Evolutionary conservation across 768 basidiomycete species (phyloP), one percentile per base, ranked within the genome.

Genomic region (Tricholoma saponaceum): DNA sequence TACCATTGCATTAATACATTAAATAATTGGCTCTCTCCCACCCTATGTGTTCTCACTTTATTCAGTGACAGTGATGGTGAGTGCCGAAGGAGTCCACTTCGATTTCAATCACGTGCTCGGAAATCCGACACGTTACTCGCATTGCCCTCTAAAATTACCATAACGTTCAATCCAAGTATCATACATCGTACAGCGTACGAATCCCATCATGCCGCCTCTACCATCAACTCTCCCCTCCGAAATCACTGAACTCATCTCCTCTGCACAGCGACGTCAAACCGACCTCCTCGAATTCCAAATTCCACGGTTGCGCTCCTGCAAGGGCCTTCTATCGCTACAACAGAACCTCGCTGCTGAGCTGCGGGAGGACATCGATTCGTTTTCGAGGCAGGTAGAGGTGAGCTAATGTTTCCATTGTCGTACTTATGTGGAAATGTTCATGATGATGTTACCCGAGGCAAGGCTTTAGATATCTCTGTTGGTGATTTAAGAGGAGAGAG

Each of bases 281-380:
- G 91, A 94, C 71, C 69, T 96, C 6, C 64, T 75, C 3, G 75
- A 84, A 10, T 85, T 84, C 63, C 90, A 93, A 69, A 79, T 97
- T 32, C 90, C 92, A 1, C 83, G 89, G 2, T 75, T 97, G 51
- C 77, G 79, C 8, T 66, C 74, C 52, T 95, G 90, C 69, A 75
- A 71, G 8, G 92, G 89, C 0, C 87, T 93, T 1, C 73, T 90
- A 9, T 68, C 79, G 0, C 66, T 83, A 2, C 94, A 96, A 63
- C 87, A 93, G 66, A 80, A 83, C 50, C 76, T 88, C 54, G 84
- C 85, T 0, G 83, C 83, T 4, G 92, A 93, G 66, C 70, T 95
- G 57, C 77, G 91, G 28, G 87, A 88, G 54, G 93, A 95, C 65
- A 71, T 93, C 16, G 85, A 86, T 35, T 65, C 72, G 0, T 77